phyloP scores from a whole-genome alignment of 768 basidiomycete genomes.

The Lactifluus echinatus region DNA sequence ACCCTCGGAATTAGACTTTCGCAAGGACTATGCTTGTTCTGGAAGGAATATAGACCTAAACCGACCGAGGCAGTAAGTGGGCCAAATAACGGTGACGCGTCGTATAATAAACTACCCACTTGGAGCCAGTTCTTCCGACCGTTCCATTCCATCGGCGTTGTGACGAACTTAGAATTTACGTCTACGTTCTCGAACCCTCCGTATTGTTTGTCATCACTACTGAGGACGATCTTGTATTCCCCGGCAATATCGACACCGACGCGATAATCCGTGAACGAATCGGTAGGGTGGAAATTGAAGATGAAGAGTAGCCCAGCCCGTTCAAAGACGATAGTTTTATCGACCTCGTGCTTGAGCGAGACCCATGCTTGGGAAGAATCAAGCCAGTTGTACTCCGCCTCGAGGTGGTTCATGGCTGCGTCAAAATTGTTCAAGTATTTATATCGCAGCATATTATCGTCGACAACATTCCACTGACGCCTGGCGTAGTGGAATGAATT shows the following conservation, averaged over 20 bases:
- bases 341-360: conserved; percentile 86
- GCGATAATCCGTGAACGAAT: conserved; percentile 89
- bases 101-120: conserved; percentile 35
- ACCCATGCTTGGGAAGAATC: conserved; percentile 79
- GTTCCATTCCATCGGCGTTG: conserved; percentile 87
- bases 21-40: conserved; percentile 60
- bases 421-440: conserved; percentile 92
- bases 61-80: neutral
- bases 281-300: conserved; percentile 93
- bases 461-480: conserved; percentile 92
- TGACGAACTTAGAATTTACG: conserved; percentile 57
- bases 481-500: conserved; percentile 97
- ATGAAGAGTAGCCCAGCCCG: conserved; percentile 89
- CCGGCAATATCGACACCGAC: conserved; percentile 83
- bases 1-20: conserved; percentile 27
- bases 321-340: conserved; percentile 93
- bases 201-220: conserved; percentile 78
- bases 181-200: conserved; percentile 84
- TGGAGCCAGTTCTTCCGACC: conserved; percentile 84
- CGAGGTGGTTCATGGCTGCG: conserved; percentile 79
- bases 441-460: conserved; percentile 83
- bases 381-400: conserved; percentile 79
- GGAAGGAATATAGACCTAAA: conserved; percentile 64
- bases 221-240: conserved; percentile 73
- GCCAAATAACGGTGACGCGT: neutral